Base-by-base conservation (phyloP, 305 asterid species). In the Euphrasia arctica region DNA sequence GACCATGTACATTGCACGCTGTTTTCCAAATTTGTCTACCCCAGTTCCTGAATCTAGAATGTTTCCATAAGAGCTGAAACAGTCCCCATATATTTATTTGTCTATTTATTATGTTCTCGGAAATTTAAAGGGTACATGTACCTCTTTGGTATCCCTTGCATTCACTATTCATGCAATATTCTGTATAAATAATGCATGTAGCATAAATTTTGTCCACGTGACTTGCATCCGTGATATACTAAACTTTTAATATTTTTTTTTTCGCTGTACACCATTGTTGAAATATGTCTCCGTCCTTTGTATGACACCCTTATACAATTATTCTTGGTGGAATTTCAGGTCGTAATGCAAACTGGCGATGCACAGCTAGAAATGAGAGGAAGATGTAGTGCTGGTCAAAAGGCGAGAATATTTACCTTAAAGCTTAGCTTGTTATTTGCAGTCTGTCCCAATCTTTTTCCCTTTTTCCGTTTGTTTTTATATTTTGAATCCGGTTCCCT, bases 361-460 rank as follows among this genome's bases (percentile, higher is more conserved):
- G 89, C 99, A 0, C 95, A 93, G 73, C 80, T 93, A 64, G 99
- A 93, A 78, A 93, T 90, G 99, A 84, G 97, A 77, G 99, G 99
- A 80, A 82, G 99, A 76, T 93, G 99, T 67, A 90, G 99, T 80
- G 99, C 99, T 65, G 99, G 99, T 64, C 99, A 93, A 79, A 93
- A 93, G 99, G 99, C 80, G 70, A 48, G 51, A 54, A 32, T 69
- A 31, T 58, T 25, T 25, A 39, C 14, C 4, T 22, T 8, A 25
- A 39, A 34, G 47, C 62, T 59, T 59, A 59, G 41, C 58, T 70
- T n/a, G 5, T 9, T 50, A 3, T 14, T 50, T 50, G 56, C 56
- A 13, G 18, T 50, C 49, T 15, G 15, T 47, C 18, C 4, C 15
- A 4, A 50, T 2, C 43, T 56, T 71, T 48, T 63, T 13, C 11